Conservation (phyloP, 768 basidiomycete species). For the Nidularia pulvinata region DNA sequence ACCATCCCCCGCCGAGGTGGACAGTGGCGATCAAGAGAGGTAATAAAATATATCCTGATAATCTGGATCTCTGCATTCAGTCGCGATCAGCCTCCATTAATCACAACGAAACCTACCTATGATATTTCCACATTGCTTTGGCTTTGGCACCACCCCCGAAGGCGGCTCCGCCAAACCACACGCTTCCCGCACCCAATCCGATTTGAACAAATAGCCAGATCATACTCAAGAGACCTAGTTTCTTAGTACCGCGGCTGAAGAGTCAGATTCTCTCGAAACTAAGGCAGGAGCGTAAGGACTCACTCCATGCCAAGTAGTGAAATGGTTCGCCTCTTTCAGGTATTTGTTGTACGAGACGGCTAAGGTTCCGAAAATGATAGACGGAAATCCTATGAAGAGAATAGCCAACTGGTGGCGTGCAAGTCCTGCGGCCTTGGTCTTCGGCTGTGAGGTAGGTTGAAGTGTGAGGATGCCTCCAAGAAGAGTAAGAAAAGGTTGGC, state of each 20-base stretch:
- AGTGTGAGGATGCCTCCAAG: constrained; percentile 68
- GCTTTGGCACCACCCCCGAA: constrained; percentile 77
- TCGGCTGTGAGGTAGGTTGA: constrained; percentile 69
- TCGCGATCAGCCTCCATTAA: too few relatives aligned
- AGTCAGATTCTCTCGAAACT: too few relatives aligned
- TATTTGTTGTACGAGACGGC: constrained; percentile 67
- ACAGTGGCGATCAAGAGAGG: constrained; percentile 59
- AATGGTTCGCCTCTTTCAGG: constrained; percentile 48
- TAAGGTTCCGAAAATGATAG: constrained; percentile 57
- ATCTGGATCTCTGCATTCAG: constrained; percentile 24
- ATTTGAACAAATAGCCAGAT: constrained; percentile 64
- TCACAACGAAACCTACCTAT: constrained; percentile 43
- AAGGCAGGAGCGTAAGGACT: constrained; percentile 12
- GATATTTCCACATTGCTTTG: constrained; percentile 83
- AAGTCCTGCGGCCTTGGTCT: constrained; percentile 66
- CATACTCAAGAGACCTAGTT: constrained; percentile 62
- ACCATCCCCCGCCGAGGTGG: constrained; percentile 73
- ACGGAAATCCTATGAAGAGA: constrained; percentile 52
- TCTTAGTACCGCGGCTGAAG: constrained; percentile 30
- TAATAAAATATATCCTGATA: constrained; percentile 76
- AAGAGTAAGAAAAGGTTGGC: too few relatives aligned
- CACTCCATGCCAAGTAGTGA: constrained; percentile 78
- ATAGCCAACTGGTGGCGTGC: constrained; percentile 68
- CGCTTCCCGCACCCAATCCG: constrained; percentile 68
- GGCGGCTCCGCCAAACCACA: constrained; percentile 69